Evolutionary conservation across 2,329 filamentous ascomycete genomes (phyloP).

Genomic region (Xylaria multiplex): DNA sequence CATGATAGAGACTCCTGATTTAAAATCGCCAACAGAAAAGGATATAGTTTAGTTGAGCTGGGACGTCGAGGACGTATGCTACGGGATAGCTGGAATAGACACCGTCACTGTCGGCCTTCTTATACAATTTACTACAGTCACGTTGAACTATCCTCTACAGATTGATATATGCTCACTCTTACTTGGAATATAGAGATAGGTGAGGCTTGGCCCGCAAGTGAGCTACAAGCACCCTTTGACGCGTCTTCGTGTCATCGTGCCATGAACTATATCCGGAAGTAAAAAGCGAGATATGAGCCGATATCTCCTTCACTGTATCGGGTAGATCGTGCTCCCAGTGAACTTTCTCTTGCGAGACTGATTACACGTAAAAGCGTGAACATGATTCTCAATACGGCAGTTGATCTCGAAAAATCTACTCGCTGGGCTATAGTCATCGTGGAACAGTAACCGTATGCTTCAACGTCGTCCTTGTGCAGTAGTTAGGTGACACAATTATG

Average conservation of each 20-base stretch:
- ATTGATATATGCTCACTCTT: neutral
- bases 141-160: neutral
- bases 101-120: neutral
- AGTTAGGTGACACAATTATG: conserved; percentile 16
- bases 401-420: neutral
- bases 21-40: neutral
- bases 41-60: neutral
- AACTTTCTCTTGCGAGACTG: neutral
- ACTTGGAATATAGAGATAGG: neutral
- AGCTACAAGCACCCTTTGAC: conserved; percentile 19
- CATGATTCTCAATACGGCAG: neutral
- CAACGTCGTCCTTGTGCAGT: conserved; percentile 2
- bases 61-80: neutral
- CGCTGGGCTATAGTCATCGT: conserved; percentile 6
- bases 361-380: neutral
- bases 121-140: conserved; percentile 8
- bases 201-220: neutral
- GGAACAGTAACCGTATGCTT: conserved; percentile 9
- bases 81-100: neutral
- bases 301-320: neutral
- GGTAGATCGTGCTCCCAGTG: neutral
- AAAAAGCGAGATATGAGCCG: conserved; percentile 29
- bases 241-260: conserved; percentile 36
- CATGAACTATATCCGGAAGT: conserved; percentile 36
- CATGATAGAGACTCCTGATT: conserved; percentile 30